Percentiles rank a stretch among this genome's conserved stretches.
These are phyloP conservation scores for Neurospora sp. DNA, from an alignment of 495 filamentous ascomycete species.

Conservation along the genomic window DNA sequence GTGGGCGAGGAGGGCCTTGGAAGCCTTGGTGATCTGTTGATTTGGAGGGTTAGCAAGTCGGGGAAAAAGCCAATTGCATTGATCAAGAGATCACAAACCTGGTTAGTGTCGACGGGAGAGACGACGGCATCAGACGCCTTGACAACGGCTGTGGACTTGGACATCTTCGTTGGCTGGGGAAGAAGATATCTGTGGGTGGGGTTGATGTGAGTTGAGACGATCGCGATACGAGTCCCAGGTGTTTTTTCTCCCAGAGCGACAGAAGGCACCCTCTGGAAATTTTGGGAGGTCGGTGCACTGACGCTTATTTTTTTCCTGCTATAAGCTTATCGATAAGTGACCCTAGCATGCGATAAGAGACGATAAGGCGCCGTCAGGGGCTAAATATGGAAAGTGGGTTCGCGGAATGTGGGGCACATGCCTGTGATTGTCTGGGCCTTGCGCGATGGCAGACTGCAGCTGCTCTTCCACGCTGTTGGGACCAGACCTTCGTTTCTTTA, in stretches of 20 bases:
- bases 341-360: neutral
- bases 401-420: neutral
- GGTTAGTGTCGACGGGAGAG: conserved; percentile 32
- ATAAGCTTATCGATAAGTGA: neutral
- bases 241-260: conserved; percentile 8
- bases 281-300: conserved; percentile 8
- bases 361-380: neutral
- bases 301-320: conserved; percentile 12
- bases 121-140: conserved; percentile 21
- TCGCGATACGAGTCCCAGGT: conserved; percentile 2
- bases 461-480: conserved; percentile 4
- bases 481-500: neutral
- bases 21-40: conserved; percentile 61
- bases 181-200: conserved; percentile 8
- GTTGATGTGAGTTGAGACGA: neutral
- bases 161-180: conserved; percentile 14
- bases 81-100: conserved; percentile 20
- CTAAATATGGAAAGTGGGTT: neutral
- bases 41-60: neutral
- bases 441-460: conserved; percentile 8
- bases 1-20: conserved; percentile 68
- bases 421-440: neutral
- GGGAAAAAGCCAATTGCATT: neutral
- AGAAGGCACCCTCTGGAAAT: conserved; percentile 11
- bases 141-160: conserved; percentile 15